These are phyloP conservation scores for Penicillium sp. DNA, from an alignment of 2,329 filamentous ascomycete species.

Conservation along the genomic window DNA sequence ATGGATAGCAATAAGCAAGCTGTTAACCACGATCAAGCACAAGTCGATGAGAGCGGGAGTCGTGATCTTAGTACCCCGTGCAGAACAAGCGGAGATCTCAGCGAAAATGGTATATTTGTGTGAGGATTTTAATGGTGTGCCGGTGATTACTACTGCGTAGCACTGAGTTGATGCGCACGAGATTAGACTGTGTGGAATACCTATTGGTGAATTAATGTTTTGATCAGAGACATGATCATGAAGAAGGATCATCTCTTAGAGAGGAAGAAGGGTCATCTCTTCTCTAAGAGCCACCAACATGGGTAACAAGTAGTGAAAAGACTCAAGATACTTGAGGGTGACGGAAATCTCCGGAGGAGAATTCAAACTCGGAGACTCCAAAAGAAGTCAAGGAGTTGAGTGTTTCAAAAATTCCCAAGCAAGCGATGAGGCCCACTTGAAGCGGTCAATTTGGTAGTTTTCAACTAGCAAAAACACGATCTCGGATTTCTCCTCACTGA, in stretches of 20 bases:
- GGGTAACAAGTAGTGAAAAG: constrained; percentile 40
- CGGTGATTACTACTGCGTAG: neutral
- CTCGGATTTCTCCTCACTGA: constrained; percentile 87
- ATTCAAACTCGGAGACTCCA: constrained; percentile 16
- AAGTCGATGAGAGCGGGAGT: neutral
- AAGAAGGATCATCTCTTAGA: neutral
- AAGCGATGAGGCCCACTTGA: constrained; percentile 62
- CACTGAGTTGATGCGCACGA: neutral
- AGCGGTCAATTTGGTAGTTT: constrained; percentile 79
- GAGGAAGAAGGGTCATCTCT: neutral
- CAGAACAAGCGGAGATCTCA: neutral
- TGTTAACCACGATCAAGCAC: neutral
- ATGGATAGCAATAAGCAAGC: neutral
- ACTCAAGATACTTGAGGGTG: constrained; percentile 18
- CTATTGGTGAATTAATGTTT: neutral
- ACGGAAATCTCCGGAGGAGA: constrained; percentile 1
- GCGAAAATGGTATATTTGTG: neutral
- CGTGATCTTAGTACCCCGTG: neutral
- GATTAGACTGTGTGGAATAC: neutral
- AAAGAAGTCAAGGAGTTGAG: constrained; percentile 22
- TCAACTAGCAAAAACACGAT: constrained; percentile 87
- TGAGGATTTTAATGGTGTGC: neutral
- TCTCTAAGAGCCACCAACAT: constrained; percentile 34
- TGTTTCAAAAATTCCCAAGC: constrained; percentile 76
- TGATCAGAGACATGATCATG: neutral